These are phyloP conservation scores for Melanopsichium pennsylvanicum DNA, from an alignment of 1,284 basidiomycete species.

Conservation along the genomic window DNA sequence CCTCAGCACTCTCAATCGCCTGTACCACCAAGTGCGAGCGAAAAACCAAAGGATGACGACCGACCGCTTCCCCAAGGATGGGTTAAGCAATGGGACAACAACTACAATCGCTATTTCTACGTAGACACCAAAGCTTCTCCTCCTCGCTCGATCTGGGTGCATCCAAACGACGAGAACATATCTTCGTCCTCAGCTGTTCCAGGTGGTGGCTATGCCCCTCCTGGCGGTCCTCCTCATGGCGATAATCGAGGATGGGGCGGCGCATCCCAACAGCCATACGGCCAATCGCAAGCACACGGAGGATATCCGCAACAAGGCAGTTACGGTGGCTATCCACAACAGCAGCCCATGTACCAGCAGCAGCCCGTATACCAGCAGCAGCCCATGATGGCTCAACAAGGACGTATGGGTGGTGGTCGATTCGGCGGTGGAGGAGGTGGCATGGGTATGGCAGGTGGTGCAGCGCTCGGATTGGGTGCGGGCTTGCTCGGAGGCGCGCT, in stretches of 20 bases:
- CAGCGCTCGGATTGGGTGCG: slow-evolving; percentile 51
- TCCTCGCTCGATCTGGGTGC: slow-evolving; percentile 61
- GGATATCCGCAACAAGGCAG: slow-evolving; percentile 15
- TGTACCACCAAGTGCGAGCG: neutral
- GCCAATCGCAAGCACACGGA: slow-evolving; percentile 16
- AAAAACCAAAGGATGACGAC: slow-evolving; percentile 45
- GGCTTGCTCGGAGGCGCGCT: slow-evolving; percentile 58
- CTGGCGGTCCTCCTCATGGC: slow-evolving; percentile 42
- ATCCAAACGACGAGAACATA: slow-evolving; percentile 53
- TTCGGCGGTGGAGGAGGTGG: slow-evolving; percentile 42
- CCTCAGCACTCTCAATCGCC: slow-evolving; percentile 14
- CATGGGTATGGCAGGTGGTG: slow-evolving; percentile 51
- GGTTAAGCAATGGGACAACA: slow-evolving; percentile 61
- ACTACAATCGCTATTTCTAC: slow-evolving; percentile 63
- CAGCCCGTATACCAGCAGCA: slow-evolving; percentile 47
- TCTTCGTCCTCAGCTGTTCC: neutral
- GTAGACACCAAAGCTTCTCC: slow-evolving; percentile 61
- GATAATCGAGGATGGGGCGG: slow-evolving; percentile 38
- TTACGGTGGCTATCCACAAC: slow-evolving; percentile 34
- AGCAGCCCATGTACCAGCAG: slow-evolving; percentile 37
- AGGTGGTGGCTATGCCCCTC: slow-evolving; percentile 39
- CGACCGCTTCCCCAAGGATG: slow-evolving; percentile 57
- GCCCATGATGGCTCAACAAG: slow-evolving; percentile 36
- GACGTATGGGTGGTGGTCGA: slow-evolving; percentile 13
- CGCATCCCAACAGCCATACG: slow-evolving; percentile 11